These are phyloP conservation scores for Annulohypoxylon bovei DNA, from an alignment of 495 filamentous ascomycete species.

Conservation along the genomic window DNA sequence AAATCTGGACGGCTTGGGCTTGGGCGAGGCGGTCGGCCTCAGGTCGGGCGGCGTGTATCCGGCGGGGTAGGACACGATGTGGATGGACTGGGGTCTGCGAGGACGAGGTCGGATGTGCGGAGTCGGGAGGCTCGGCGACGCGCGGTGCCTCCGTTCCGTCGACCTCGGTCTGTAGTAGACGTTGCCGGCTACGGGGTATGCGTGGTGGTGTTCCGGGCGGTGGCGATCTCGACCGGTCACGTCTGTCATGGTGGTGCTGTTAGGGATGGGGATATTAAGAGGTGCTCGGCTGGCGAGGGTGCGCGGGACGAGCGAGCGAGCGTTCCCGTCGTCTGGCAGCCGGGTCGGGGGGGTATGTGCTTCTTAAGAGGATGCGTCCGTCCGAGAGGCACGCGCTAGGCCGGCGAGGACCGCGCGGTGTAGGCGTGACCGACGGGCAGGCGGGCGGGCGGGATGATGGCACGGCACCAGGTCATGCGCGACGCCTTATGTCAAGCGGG, in stretches of 20 bases:
- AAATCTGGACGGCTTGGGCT: conserved; percentile 33
- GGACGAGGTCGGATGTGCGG: conserved; percentile 62
- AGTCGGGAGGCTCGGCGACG: conserved; percentile 51
- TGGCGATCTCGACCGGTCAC: conserved; percentile 35
- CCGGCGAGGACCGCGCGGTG: conserved; percentile 16
- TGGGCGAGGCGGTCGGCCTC: conserved; percentile 45
- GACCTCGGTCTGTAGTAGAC: conserved; percentile 56
- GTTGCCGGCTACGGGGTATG: conserved; percentile 50
- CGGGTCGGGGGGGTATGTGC: conserved; percentile 7
- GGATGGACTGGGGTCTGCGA: conserved; percentile 64
- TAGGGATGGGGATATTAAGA: conserved; percentile 41
- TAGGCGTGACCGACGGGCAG: conserved; percentile 7
- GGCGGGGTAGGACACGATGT: conserved; percentile 63
- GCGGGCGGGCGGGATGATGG: conserved; percentile 1
- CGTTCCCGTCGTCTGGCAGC: conserved; percentile 11
- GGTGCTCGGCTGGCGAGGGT: conserved; percentile 22
- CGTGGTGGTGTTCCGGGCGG: conserved; percentile 44
- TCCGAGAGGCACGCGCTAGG: conserved; percentile 15
- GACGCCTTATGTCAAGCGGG: conserved; percentile 20
- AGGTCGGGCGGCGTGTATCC: conserved; percentile 62
- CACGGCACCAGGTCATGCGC: conserved; percentile 26
- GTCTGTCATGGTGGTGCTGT: conserved; percentile 38
- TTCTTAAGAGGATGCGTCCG: conserved; percentile 11
- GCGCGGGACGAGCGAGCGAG: conserved; percentile 12
- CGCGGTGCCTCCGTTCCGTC: conserved; percentile 46